Conservation (phyloP, 768 basidiomycete species). For the Collybiopsis confluens region DNA sequence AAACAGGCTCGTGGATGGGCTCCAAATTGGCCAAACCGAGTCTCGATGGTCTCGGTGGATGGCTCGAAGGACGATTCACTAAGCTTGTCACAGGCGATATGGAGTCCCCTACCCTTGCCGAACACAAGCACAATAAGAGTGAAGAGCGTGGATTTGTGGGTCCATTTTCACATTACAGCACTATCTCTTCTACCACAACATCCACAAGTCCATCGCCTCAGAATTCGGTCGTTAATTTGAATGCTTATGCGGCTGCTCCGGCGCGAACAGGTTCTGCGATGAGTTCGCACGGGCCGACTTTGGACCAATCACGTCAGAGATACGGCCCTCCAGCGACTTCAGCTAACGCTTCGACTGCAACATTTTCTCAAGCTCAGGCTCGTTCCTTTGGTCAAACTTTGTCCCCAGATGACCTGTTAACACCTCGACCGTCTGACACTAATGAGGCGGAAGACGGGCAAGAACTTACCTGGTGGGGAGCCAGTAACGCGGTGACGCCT, state of each 20-base stretch:
- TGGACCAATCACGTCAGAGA: slow-evolving; percentile 59
- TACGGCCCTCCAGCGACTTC: slow-evolving; percentile 53
- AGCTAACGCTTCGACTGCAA: slow-evolving; percentile 46
- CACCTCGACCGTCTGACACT: slow-evolving; percentile 25
- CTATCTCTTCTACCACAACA: slow-evolving; percentile 78
- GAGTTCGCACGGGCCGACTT: slow-evolving; percentile 57
- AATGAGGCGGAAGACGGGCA: slow-evolving; percentile 25
- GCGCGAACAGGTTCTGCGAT: slow-evolving; percentile 64
- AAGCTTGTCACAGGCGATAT: slow-evolving; percentile 93
- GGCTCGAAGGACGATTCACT: slow-evolving; percentile 88
- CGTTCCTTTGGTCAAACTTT: slow-evolving; percentile 25
- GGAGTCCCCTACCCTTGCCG: slow-evolving; percentile 42
- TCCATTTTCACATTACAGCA: slow-evolving; percentile 90
- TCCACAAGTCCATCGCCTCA: slow-evolving; percentile 78
- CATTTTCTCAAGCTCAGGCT: slow-evolving; percentile 40
- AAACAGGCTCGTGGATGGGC: slow-evolving; percentile 79
- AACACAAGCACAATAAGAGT: slow-evolving; percentile 30
- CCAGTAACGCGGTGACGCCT: slow-evolving; percentile 51
- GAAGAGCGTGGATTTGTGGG: slow-evolving; percentile 51
- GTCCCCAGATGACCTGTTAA: slow-evolving; percentile 15
- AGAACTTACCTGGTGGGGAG: slow-evolving; percentile 64
- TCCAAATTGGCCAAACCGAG: slow-evolving; percentile 88
- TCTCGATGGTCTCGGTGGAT: slow-evolving; percentile 85
- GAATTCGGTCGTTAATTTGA: slow-evolving; percentile 42
- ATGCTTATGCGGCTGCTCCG: slow-evolving; percentile 35